phyloP scores from a whole-genome alignment of 2,329 filamentous ascomycete genomes.

The Curvularia verruculosa region DNA sequence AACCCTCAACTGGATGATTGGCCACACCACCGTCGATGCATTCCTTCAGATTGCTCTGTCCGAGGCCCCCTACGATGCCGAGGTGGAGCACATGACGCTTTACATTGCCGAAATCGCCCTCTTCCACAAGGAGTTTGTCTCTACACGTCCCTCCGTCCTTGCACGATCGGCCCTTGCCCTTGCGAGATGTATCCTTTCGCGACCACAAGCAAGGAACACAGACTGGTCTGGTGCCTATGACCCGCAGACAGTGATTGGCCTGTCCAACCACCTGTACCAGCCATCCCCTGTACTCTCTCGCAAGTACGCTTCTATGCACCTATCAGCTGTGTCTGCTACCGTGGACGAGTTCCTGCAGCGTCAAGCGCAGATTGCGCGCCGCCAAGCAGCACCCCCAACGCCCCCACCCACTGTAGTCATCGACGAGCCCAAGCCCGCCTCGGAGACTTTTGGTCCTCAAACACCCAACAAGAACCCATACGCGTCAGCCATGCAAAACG shows the following conservation, averaged over 20 bases:
- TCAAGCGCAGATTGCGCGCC: slow-evolving; percentile 58
- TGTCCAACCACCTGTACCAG: slow-evolving; percentile 69
- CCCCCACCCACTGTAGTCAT: slow-evolving; percentile 64
- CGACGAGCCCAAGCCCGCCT: slow-evolving; percentile 55
- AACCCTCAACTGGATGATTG: slow-evolving; percentile 94
- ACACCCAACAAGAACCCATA: slow-evolving; percentile 80
- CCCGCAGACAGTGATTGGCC: slow-evolving; percentile 67
- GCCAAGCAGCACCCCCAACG: slow-evolving; percentile 57
- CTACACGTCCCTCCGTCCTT: slow-evolving; percentile 87
- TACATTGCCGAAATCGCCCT: slow-evolving; percentile 95
- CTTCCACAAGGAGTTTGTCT: slow-evolving; percentile 97
- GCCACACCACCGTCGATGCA: slow-evolving; percentile 93
- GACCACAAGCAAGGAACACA: slow-evolving; percentile 74
- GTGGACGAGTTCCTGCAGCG: slow-evolving; percentile 71
- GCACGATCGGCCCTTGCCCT: slow-evolving; percentile 86
- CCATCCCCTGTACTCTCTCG: slow-evolving; percentile 70
- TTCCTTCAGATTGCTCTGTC: slow-evolving; percentile 88
- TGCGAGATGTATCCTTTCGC: slow-evolving; percentile 82
- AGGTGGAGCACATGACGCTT: slow-evolving; percentile 91
- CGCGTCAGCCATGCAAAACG: slow-evolving; percentile 67
- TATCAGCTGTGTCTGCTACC: slow-evolving; percentile 67
- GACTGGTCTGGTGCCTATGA: slow-evolving; percentile 78
- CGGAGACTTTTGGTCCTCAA: slow-evolving; percentile 65
- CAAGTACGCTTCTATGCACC: slow-evolving; percentile 71
- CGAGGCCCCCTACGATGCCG: slow-evolving; percentile 75